These are phyloP conservation scores for Aspergillus chevalieri DNA, from an alignment of 2,329 filamentous ascomycete genomes.

Conservation along the genomic window DNA sequence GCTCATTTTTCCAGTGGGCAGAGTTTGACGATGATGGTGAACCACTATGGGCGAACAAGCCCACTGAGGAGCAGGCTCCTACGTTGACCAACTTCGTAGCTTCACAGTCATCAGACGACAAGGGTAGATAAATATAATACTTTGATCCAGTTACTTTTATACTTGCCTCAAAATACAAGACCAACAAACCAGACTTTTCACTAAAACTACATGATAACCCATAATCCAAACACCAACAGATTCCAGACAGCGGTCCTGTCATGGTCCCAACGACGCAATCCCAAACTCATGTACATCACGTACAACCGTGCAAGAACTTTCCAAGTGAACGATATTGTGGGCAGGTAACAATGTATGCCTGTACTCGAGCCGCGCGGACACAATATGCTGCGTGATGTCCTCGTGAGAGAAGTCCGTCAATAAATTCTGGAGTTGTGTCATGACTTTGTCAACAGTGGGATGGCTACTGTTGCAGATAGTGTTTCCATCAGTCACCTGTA, in stretches of 20 bases:
- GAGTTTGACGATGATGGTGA: conserved; percentile 81
- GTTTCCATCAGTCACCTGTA: background rate
- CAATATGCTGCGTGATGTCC: conserved; percentile 13
- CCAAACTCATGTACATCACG: conserved; percentile 1
- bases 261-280: background rate
- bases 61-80: conserved; percentile 13
- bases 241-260: background rate
- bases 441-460: conserved; percentile 17
- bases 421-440: conserved; percentile 25
- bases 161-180: background rate
- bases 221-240: background rate
- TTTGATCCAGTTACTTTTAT: background rate
- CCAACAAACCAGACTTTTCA: background rate
- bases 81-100: conserved; percentile 20
- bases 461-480: conserved; percentile 1
- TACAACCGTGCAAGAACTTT: conserved; percentile 18
- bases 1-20: conserved; percentile 78
- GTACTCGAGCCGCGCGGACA: conserved; percentile 25
- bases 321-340: conserved; percentile 15
- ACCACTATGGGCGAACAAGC: conserved; percentile 53
- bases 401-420: conserved; percentile 13
- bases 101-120: conserved; percentile 1
- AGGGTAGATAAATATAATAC: background rate
- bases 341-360: conserved; percentile 25
- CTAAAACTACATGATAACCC: background rate